Percentiles rank a stretch among this genome's conserved stretches.
phyloP scores from a whole-genome alignment of 2,329 filamentous ascomycete genomes.

The Phialocephala sp. region DNA sequence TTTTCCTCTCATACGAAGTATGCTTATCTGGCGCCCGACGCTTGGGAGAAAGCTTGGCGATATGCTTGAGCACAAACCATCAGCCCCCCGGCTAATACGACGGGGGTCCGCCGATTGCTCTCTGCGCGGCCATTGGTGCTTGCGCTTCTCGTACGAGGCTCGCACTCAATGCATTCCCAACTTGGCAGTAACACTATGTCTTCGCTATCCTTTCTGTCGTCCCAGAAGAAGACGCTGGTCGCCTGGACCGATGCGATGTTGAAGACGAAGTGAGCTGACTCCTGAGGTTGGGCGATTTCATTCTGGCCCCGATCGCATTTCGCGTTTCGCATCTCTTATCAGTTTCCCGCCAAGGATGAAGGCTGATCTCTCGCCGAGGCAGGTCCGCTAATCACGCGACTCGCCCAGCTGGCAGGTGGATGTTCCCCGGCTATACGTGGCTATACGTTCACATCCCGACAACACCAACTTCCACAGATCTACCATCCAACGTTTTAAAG shows the following conservation, averaged over 20 bases:
- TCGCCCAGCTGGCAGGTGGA: background rate
- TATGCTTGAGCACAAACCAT: background rate
- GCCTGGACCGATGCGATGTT: background rate
- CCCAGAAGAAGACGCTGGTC: background rate
- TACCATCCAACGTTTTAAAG: background rate
- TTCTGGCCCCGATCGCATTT: too few species aligned
- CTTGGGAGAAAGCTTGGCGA: background rate
- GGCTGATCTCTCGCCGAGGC: background rate
- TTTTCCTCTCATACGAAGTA: background rate
- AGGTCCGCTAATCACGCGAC: slow-evolving; percentile 1
- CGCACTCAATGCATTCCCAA: slow-evolving; percentile 2
- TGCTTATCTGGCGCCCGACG: slow-evolving; percentile 1
- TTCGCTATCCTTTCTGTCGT: background rate
- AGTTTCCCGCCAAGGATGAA: background rate
- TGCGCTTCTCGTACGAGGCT: background rate
- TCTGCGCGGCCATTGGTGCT: background rate
- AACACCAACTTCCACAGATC: too few species aligned
- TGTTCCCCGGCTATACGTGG: background rate
- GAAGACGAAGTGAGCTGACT: background rate
- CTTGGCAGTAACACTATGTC: background rate
- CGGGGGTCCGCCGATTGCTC: background rate
- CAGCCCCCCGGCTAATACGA: background rate
- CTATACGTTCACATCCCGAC: too few species aligned
- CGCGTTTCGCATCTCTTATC: background rate
- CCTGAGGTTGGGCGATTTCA: background rate